Evolutionary conservation across 257 asterid species (phyloP), one percentile per base, ranked within the genome.

Genomic region (Salvia rosmarinus): DNA sequence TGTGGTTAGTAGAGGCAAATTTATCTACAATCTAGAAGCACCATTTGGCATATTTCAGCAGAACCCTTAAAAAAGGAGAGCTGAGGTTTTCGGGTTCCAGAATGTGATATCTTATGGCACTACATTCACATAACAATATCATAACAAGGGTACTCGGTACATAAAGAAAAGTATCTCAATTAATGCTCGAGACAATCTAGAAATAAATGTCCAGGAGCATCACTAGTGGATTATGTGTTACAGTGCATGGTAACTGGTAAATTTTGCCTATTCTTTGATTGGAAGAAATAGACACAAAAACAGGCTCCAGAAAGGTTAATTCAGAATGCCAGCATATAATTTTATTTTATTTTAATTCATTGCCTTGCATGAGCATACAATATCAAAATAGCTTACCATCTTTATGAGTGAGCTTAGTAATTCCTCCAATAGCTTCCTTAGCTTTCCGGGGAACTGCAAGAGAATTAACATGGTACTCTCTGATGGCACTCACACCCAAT

Each of bases 361-460:
- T 72, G 35, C 60, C 47, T 44, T 23, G 56, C 40, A 56, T 21
- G 59, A 37, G 56, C 46, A 78, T 44, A 50, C 34, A 12, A 19
- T 67, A 39, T 49, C 64, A 51, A 37, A 57, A 55, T 32, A 57
- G 47, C 73, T 12, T 68, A 95, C 99, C 99, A 84, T 95, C 99
- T 79, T 84, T 77, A 77, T 95, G 99, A 73, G 92, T 86, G 68
- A 95, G 97, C 72, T 76, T 91, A 68, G 99, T 81, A 67, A 95
- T 95, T 80, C 99, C 99, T 71, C 99, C 99, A 72, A 91, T 91
- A 78, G 99, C 98, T 81, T 95, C 99, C 87, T 95, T 95, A 62
- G 99, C 99, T 88, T 95, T 95, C 74, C 99, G 89, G 46, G 93
- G 98, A 85, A 91, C 99, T 61, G 99, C 94, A 54, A 95, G 93